phyloP scores from a whole-genome alignment of 345 rosid species.

The Boechera divaricarpa region DNA sequence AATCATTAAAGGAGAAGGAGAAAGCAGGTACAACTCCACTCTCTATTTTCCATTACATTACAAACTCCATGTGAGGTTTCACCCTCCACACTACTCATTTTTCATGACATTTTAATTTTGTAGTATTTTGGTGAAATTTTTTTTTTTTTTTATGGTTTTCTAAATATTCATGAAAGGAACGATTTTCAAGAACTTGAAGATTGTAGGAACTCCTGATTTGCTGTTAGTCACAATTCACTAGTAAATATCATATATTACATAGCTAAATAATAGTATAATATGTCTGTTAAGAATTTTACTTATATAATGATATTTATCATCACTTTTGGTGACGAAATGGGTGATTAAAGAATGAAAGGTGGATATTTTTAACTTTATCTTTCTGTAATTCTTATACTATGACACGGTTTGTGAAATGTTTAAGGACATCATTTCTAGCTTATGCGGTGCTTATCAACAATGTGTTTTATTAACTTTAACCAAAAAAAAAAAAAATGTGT shows the following conservation, averaged over 20 bases:
- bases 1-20: slow-evolving; percentile 25
- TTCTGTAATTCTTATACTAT: too few relatives aligned
- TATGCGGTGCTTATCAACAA: too few relatives aligned
- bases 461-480: background rate
- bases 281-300: too few relatives aligned
- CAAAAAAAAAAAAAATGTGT: background rate
- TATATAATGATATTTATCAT: too few relatives aligned
- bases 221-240: too few relatives aligned
- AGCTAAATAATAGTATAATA: background rate
- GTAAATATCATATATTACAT: background rate
- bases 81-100: slow-evolving; percentile 19
- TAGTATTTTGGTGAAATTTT: background rate
- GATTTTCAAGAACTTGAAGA: background rate
- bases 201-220: background rate
- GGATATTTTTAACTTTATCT: too few relatives aligned
- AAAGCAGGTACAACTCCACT: slow-evolving; percentile 37
- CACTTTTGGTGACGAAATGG: too few relatives aligned
- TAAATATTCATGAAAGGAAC: too few relatives aligned
- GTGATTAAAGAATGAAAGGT: too few relatives aligned
- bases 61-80: slow-evolving; percentile 28
- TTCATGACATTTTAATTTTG: background rate
- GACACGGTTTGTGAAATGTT: background rate
- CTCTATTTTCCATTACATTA: slow-evolving; percentile 18
- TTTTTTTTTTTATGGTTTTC: background rate
- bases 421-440: too few relatives aligned